These are phyloP conservation scores for Penicillium alfredii DNA, from an alignment of 495 filamentous ascomycete genomes.

Conservation along the genomic window DNA sequence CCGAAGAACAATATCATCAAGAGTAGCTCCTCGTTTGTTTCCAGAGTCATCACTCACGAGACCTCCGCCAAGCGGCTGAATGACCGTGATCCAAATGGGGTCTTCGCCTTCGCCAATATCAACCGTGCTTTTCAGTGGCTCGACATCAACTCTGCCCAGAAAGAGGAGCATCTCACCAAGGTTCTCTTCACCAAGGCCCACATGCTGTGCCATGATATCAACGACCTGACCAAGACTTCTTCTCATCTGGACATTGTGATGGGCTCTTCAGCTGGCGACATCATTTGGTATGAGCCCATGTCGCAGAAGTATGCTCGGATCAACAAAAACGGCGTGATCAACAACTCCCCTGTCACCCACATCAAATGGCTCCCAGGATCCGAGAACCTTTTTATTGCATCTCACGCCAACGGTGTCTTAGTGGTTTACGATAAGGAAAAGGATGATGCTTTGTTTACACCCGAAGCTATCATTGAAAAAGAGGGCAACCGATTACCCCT, in stretches of 20 bases:
- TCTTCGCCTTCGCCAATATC: conserved; percentile 90
- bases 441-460: conserved; percentile 74
- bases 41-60: conserved; percentile 89
- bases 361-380: conserved; percentile 91
- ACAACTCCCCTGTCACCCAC: conserved; percentile 72
- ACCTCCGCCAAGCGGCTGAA: conserved; percentile 65
- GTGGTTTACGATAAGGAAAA: conserved; percentile 99
- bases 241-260: conserved; percentile 86
- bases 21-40: conserved; percentile 96
- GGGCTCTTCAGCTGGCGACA: conserved; percentile 92
- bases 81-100: conserved; percentile 69
- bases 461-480: conserved; percentile 47
- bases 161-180: conserved; percentile 86
- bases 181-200: conserved; percentile 95
- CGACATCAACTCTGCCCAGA: conserved; percentile 51
- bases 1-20: conserved; percentile 97
- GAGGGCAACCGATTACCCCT: conserved; percentile 39
- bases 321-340: conserved; percentile 95
- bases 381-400: conserved; percentile 89
- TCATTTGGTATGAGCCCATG: conserved; percentile 98
- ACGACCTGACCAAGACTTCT: conserved; percentile 68
- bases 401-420: conserved; percentile 88
- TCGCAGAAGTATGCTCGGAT: conserved; percentile 92
- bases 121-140: conserved; percentile 89
- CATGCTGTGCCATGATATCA: conserved; percentile 91